Evolutionary conservation across 345 rosid genomes (phyloP), one percentile per base, ranked within the genome.

Genomic region (Bretschneidera sinensis): DNA sequence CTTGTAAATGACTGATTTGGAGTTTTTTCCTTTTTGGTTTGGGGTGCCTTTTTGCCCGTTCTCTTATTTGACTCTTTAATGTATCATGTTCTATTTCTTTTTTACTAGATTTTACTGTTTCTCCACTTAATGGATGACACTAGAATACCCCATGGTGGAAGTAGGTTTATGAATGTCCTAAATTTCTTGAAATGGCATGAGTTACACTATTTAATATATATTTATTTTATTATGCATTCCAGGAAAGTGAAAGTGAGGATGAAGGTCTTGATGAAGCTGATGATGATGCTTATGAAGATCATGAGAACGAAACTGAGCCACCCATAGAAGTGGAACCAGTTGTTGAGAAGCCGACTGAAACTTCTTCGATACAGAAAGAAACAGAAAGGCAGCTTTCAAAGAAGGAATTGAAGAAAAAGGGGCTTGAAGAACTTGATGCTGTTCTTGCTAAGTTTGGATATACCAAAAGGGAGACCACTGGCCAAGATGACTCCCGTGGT

Each of bases 381-480:
- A n/a, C 80, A 2, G 85, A 72, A 39, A 77, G 78, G 60, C 80
- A 79, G 66, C 90, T 84, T 63, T 81, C 86, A 17, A 76, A 81
- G 76, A 79, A 84, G 75, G 86, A 81, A 54, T 39, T 65, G 71
- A 84, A 81, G 78, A 84, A 84, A 53, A 84, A 81, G 65, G 90
- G 58, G 58, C 86, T 84, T 52, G 85, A 70, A 51, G 90, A 84
- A 71, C 80, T 84, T 31, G 85, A 81, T 39, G 90, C 85, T 18
- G 75, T 84, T 51, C 81, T 84, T 52, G 79, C 85, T 56, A 81
- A 81, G 57, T 69, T 84, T 25, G 86, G 81, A 59, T 57, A 33
- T 19, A 2, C 68, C 23, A 56, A 66, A 39, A 67, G 33, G 34
- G 83, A 76, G 57, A 54, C 65, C 18, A 57, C 55, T 57, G 72